Evolutionary conservation across 306 rosid species (phyloP).

Genomic region (Urtica urens): DNA sequence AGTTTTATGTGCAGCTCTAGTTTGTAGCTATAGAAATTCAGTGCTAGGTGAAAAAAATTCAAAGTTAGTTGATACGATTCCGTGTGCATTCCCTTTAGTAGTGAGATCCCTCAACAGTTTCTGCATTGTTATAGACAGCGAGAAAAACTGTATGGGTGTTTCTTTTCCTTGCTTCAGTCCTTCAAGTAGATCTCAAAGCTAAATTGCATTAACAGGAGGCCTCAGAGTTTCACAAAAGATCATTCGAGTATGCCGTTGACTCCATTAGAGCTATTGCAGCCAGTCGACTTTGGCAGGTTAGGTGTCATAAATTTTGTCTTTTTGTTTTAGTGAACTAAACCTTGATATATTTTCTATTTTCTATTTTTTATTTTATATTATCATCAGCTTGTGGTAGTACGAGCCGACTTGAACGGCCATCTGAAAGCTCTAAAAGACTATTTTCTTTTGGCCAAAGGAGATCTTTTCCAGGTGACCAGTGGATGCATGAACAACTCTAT

Average conservation of each 20-base stretch:
- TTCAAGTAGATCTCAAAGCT: conserved; percentile 1
- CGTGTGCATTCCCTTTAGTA: background rate
- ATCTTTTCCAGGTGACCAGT: conserved; percentile 77
- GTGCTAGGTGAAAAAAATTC: background rate
- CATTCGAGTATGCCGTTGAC: conserved; percentile 83
- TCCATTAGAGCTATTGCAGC: conserved; percentile 86
- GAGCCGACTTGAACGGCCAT: conserved; percentile 93
- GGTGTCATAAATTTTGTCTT: conserved; percentile 16
- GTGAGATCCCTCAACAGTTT: too few relatives aligned
- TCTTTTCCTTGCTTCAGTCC: background rate
- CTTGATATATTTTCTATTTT: conserved; percentile 16
- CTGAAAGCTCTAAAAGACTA: conserved; percentile 89
- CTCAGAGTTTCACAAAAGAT: conserved; percentile 85
- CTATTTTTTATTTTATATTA: too few relatives aligned
- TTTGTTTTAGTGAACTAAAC: conserved; percentile 10
- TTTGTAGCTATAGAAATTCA: too few relatives aligned
- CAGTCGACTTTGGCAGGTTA: conserved; percentile 98
- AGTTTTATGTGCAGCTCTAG: conserved; percentile 2
- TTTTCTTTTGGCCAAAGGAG: conserved; percentile 96
- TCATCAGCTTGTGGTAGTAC: conserved; percentile 98
- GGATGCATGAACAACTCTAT: conserved; percentile 16
- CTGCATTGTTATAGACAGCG: too few relatives aligned
- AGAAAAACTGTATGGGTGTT: too few relatives aligned
- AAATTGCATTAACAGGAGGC: conserved; percentile 48
- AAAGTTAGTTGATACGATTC: background rate